These are phyloP conservation scores for Penicillium soppii DNA, from an alignment of 495 filamentous ascomycete species.

Conservation along the genomic window DNA sequence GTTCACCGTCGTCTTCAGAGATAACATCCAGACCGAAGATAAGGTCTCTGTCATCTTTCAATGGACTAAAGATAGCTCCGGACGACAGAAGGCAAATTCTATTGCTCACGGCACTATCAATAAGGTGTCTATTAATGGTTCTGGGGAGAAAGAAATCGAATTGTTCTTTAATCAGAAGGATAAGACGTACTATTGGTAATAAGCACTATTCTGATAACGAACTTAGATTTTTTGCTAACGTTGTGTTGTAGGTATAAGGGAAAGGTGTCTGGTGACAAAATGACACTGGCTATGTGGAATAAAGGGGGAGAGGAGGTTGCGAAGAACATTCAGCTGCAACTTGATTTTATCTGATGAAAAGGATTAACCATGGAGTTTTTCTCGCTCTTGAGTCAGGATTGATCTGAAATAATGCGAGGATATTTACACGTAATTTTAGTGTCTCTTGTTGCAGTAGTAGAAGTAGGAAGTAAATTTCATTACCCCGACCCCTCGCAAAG, in stretches of 20 bases:
- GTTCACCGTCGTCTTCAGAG: neutral
- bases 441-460: too few species aligned
- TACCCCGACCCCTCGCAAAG: too few species aligned
- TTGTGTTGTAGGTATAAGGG: neutral
- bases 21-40: neutral
- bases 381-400: too few species aligned
- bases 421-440: too few species aligned
- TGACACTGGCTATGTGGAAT: neutral
- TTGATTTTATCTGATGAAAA: neutral
- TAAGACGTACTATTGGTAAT: neutral
- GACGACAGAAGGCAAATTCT: neutral
- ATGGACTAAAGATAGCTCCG: neutral
- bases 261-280: neutral
- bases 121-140: neutral
- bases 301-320: slow-evolving; percentile 2
- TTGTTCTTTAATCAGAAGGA: neutral
- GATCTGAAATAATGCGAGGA: too few species aligned
- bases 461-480: too few species aligned
- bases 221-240: neutral
- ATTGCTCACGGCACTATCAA: neutral
- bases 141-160: neutral
- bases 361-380: too few species aligned
- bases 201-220: neutral
- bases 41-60: neutral
- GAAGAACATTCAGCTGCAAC: slow-evolving; percentile 3